Conservation (phyloP, 495 filamentous ascomycete genomes). For the Xylaria grammica region DNA sequence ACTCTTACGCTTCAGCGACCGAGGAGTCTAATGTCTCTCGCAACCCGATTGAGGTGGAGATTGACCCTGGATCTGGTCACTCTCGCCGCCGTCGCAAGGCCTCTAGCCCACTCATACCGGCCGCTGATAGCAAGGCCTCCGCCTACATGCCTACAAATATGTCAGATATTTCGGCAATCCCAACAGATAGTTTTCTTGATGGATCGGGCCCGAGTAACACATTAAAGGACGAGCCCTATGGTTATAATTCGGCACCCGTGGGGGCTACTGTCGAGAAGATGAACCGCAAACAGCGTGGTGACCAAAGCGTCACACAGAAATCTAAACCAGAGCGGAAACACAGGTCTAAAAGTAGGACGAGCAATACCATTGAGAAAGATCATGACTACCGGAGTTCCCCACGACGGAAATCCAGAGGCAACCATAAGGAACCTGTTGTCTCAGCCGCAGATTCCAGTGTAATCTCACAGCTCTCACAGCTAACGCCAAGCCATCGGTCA, state of each 20-base stretch:
- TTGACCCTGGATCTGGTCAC: slow-evolving; percentile 54
- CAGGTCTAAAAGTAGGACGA: slow-evolving; percentile 62
- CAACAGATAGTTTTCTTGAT: slow-evolving; percentile 88
- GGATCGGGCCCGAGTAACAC: slow-evolving; percentile 52
- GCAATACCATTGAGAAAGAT: slow-evolving; percentile 68
- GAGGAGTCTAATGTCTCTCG: slow-evolving; percentile 76
- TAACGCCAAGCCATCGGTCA: slow-evolving; percentile 72
- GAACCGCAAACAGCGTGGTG: slow-evolving; percentile 48
- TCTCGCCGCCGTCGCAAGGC: slow-evolving; percentile 51
- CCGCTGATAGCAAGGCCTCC: slow-evolving; percentile 61
- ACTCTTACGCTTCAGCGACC: slow-evolving; percentile 73
- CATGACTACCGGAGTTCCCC: slow-evolving; percentile 63
- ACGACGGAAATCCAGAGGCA: slow-evolving; percentile 65
- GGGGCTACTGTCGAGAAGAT: slow-evolving; percentile 56
- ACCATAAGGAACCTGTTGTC: slow-evolving; percentile 64
- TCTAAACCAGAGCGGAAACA: slow-evolving; percentile 53
- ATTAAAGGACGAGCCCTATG: slow-evolving; percentile 41
- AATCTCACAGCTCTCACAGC: slow-evolving; percentile 58
- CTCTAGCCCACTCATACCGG: slow-evolving; percentile 60
- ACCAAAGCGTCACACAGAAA: slow-evolving; percentile 43
- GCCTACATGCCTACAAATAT: slow-evolving; percentile 58
- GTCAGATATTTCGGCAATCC: slow-evolving; percentile 91
- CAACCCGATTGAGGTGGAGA: slow-evolving; percentile 84
- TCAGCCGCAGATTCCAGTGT: slow-evolving; percentile 75
- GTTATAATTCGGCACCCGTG: slow-evolving; percentile 30